phyloP scores from a whole-genome alignment of 441 rosid species.

The Manihot esculenta region DNA sequence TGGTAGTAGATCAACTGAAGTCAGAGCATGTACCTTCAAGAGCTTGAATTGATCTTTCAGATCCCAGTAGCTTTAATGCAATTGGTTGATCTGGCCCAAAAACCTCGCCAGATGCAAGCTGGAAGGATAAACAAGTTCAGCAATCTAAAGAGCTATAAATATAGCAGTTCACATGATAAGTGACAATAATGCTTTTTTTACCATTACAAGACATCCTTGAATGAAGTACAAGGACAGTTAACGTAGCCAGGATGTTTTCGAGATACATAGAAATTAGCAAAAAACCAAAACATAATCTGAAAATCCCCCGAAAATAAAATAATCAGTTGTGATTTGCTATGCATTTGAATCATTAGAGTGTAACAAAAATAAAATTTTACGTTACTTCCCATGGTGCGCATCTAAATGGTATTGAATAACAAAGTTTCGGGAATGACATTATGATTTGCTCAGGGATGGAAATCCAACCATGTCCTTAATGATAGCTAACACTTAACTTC shows the following conservation, averaged over 20 bases:
- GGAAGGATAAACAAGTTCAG: slow-evolving; percentile 19
- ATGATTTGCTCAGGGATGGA: no score
- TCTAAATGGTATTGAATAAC: not conserved
- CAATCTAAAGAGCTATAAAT: not conserved
- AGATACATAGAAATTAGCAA: not conserved
- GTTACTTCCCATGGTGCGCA: not conserved
- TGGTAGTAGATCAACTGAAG: not conserved
- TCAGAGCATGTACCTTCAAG: slow-evolving; percentile 62
- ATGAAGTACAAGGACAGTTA: not conserved
- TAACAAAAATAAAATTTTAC: not conserved
- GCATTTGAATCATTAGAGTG: not conserved
- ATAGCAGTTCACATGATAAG: not conserved
- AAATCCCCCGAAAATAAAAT: not conserved
- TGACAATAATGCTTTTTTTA: not conserved
- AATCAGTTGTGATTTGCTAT: not conserved
- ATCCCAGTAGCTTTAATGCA: slow-evolving; percentile 85
- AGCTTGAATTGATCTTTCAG: slow-evolving; percentile 85
- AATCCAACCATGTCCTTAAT: not conserved
- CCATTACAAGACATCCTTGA: not conserved
- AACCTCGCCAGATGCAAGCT: slow-evolving; percentile 96
- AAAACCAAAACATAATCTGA: not conserved
- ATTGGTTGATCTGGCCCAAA: slow-evolving; percentile 90
- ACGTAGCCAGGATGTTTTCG: not conserved
- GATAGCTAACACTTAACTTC: not conserved
- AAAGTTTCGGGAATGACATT: not conserved